Evolutionary conservation across 1,284 basidiomycete genomes (phyloP).

Genomic region (Ganoderma lingzhi): DNA sequence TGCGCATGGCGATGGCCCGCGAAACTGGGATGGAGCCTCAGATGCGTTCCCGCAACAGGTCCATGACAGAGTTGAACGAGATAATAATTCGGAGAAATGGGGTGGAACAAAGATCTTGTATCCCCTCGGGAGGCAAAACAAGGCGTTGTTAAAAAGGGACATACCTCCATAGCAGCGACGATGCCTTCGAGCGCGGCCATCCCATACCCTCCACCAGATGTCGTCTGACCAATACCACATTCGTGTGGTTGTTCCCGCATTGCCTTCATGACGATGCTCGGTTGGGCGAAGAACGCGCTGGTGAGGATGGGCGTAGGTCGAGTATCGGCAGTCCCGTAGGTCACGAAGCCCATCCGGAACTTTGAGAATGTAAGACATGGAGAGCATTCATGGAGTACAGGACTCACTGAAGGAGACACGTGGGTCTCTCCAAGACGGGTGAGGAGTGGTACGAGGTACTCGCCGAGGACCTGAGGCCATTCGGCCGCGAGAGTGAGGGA

Average conservation of each 20-base stretch:
- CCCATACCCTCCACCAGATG: slow-evolving; percentile 56
- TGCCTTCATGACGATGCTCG: slow-evolving; percentile 49
- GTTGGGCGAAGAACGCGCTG: slow-evolving; percentile 62
- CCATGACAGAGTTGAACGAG: background rate
- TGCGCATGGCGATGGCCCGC: too few relatives aligned
- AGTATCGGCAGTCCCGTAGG: slow-evolving; percentile 62
- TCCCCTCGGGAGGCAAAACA: background rate
- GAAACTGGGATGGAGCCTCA: too few relatives aligned
- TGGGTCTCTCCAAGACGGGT: slow-evolving; percentile 58
- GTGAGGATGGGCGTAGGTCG: slow-evolving; percentile 60
- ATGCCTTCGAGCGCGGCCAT: slow-evolving; percentile 77
- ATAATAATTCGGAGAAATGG: background rate
- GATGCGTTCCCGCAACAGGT: background rate
- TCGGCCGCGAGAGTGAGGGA: slow-evolving; percentile 62
- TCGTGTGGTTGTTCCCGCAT: slow-evolving; percentile 56
- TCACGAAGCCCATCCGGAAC: slow-evolving; percentile 64
- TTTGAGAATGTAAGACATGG: slow-evolving; percentile 35
- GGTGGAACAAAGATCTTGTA: background rate
- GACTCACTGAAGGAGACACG: slow-evolving; percentile 25
- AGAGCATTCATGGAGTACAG: background rate
- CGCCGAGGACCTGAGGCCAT: slow-evolving; percentile 56
- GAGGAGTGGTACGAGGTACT: slow-evolving; percentile 62
- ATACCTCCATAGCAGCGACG: slow-evolving; percentile 75
- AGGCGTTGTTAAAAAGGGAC: slow-evolving; percentile 17
- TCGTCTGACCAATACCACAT: slow-evolving; percentile 65